A percentile compares a stretch with the other conserved stretches of the same genome.
Conservation (phyloP, 495 filamentous ascomycete genomes). For the Daldinia vernicosa region DNA sequence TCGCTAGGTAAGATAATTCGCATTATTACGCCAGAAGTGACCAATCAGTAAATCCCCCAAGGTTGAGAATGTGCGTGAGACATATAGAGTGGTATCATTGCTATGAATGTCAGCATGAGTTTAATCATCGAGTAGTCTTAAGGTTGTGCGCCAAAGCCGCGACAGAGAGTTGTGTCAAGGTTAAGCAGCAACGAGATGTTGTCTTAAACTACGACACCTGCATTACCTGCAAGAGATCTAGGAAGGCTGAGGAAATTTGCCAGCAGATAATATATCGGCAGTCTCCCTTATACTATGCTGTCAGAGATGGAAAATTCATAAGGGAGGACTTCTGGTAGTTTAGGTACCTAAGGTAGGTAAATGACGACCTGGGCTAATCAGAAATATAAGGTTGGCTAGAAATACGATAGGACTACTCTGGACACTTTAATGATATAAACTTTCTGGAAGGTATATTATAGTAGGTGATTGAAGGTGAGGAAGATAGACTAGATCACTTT, state of each 20-base stretch:
- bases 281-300: constrained; percentile 21
- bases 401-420: neutral
- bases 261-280: constrained; percentile 27
- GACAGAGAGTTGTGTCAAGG: neutral
- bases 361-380: neutral
- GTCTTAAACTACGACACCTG: constrained; percentile 17
- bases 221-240: constrained; percentile 3
- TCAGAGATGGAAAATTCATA: neutral
- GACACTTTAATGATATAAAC: neutral
- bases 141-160: constrained; percentile 15
- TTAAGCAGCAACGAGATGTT: neutral
- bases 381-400: neutral
- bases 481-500: neutral
- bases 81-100: constrained; percentile 20
- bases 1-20: neutral
- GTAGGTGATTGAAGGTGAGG: neutral
- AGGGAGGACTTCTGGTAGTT: constrained; percentile 28
- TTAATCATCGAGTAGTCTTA: neutral
- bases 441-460: neutral
- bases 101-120: constrained; percentile 31
- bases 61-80: constrained; percentile 19
- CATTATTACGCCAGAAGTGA: neutral
- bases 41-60: neutral
- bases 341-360: neutral
- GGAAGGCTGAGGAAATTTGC: constrained; percentile 31